Conservation (phyloP, 768 basidiomycete species). For the Baorangia bicolor region DNA sequence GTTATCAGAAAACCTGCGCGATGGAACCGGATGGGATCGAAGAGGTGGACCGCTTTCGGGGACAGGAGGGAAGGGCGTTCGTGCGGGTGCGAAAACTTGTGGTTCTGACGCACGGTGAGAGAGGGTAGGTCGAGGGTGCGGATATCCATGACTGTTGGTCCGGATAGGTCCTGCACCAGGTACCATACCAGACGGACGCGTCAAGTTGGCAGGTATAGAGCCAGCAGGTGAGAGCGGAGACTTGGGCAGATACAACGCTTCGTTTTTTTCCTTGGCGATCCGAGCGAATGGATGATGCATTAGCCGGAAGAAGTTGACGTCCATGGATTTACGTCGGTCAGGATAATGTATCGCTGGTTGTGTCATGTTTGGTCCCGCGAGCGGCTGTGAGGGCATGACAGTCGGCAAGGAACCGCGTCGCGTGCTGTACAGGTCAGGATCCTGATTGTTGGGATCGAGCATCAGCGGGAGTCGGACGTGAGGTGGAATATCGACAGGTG, state of each 20-base stretch:
- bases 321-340: constrained; percentile 41
- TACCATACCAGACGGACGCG: constrained; percentile 32
- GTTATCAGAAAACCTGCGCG: constrained; percentile 43
- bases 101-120: constrained; percentile 35
- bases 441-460: constrained; percentile 21
- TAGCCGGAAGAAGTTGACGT: constrained; percentile 47
- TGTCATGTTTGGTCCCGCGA: constrained; percentile 30
- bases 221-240: constrained; percentile 34
- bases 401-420: constrained; percentile 59
- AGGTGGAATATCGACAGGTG: constrained; percentile 20
- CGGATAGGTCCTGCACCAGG: constrained; percentile 40
- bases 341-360: constrained; percentile 34
- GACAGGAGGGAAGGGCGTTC: constrained; percentile 36
- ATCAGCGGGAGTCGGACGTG: constrained; percentile 24
- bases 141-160: constrained; percentile 46
- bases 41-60: constrained; percentile 23
- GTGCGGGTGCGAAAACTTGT: constrained; percentile 36
- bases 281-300: constrained; percentile 44
- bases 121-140: constrained; percentile 35
- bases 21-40: constrained; percentile 3
- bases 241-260: constrained; percentile 33
- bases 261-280: constrained; percentile 35
- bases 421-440: constrained; percentile 35
- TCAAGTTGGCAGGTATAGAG: constrained; percentile 33
- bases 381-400: constrained; percentile 31